Conservation (phyloP, 768 basidiomycete genomes). For the Pleurotus citrinopileatus region DNA sequence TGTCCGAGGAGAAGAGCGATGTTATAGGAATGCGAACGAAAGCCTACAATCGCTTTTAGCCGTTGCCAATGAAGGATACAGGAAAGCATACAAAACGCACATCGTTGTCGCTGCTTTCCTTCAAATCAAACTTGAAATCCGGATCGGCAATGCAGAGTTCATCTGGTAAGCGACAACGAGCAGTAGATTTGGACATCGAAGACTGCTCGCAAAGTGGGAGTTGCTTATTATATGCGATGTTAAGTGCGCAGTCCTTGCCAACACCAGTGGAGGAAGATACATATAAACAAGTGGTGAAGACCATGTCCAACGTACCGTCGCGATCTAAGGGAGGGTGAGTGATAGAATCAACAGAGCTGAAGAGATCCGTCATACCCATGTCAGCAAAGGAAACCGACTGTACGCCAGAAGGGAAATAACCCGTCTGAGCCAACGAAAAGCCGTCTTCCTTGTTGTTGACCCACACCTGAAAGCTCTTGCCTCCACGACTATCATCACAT, state of each 20-base stretch:
- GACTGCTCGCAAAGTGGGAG: constrained; percentile 72
- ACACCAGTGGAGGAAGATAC: constrained; percentile 69
- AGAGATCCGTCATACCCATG: constrained; percentile 53
- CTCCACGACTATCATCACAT: constrained; percentile 59
- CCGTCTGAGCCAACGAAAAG: constrained; percentile 66
- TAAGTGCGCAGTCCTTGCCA: constrained; percentile 77
- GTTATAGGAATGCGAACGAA: constrained; percentile 67
- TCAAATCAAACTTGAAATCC: constrained; percentile 75
- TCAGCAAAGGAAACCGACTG: constrained; percentile 89
- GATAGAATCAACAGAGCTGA: background rate
- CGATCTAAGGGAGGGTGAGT: constrained; percentile 52
- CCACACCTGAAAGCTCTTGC: constrained; percentile 90
- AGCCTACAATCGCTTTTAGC: constrained; percentile 46
- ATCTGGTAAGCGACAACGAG: constrained; percentile 70
- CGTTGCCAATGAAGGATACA: background rate
- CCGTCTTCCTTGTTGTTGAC: constrained; percentile 77
- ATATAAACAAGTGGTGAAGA: constrained; percentile 80
- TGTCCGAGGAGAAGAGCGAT: constrained; percentile 44
- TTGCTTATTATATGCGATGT: constrained; percentile 93
- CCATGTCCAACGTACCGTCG: constrained; percentile 94
- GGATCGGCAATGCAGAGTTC: constrained; percentile 82
- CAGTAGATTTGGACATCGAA: constrained; percentile 48
- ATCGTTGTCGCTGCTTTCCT: constrained; percentile 43
- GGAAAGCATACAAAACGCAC: constrained; percentile 28
- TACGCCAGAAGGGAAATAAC: constrained; percentile 68